These are phyloP conservation scores for Cutaneotrichosporon mucoides DNA, from an alignment of 1,284 basidiomycete genomes.

Conservation along the genomic window DNA sequence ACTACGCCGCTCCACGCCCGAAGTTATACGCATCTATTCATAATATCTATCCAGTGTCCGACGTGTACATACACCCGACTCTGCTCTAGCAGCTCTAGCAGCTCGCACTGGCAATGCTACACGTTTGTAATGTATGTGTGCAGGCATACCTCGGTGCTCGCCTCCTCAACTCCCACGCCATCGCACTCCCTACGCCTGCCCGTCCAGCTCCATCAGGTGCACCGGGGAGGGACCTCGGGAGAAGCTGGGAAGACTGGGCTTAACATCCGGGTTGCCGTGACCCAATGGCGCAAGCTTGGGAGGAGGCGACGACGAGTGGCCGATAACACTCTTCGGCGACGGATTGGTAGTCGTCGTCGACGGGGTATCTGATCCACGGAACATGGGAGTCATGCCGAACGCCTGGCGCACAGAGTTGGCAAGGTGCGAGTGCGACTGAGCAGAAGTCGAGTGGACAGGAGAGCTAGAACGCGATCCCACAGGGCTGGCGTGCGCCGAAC, in stretches of 20 bases:
- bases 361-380: constrained; percentile 36
- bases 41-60: constrained; percentile 2
- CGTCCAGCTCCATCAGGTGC: constrained; percentile 25
- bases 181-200: constrained; percentile 12
- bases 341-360: constrained; percentile 20
- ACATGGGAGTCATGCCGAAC: constrained; percentile 84
- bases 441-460: constrained; percentile 30
- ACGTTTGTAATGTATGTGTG: not conserved
- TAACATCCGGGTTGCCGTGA: constrained; percentile 16
- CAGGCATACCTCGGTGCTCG: no score
- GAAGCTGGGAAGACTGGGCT: constrained; percentile 19
- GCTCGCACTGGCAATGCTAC: not conserved
- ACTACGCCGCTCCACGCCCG: no score
- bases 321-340: constrained; percentile 25
- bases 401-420: constrained; percentile 66
- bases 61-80: constrained; percentile 4
- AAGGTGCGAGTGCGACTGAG: constrained; percentile 21
- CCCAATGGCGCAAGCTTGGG: constrained; percentile 36
- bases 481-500: constrained; percentile 44
- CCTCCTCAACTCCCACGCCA: no score
- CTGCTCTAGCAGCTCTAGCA: constrained; percentile 1
- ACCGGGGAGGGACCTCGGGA: constrained; percentile 19
- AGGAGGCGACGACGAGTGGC: constrained; percentile 28
- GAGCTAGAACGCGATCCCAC: constrained; percentile 39
- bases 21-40: constrained; percentile 6